A percentile compares a stretch with the other conserved stretches of the same genome.
phyloP scores from a whole-genome alignment of 176 grass and related monocot species.

The Phoenix roebelenii region DNA sequence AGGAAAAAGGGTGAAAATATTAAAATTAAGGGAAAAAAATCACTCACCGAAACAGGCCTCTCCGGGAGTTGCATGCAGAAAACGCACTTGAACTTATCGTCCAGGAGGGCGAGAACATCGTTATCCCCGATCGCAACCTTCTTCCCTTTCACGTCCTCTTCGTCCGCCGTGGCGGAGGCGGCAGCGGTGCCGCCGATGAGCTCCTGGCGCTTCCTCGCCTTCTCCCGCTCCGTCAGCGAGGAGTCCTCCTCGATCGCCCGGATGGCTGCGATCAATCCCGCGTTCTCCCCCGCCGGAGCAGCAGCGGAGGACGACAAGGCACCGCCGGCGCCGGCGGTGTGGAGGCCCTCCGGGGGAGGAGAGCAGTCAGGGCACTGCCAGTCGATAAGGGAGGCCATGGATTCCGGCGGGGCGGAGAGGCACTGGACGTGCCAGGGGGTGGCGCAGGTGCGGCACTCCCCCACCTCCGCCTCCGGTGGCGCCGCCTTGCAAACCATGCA shows the following conservation, averaged over 20 bases:
- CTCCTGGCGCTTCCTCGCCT: conserved; percentile 60
- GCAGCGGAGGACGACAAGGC: not conserved
- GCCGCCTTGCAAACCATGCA: conserved; percentile 11
- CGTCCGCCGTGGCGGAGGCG: not conserved
- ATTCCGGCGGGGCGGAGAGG: conserved; percentile 45
- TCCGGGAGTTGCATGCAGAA: conserved; percentile 20
- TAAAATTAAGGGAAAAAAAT: too few species aligned
- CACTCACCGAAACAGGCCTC: conserved; percentile 13
- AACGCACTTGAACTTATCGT: conserved; percentile 8
- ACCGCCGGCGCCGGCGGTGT: not conserved
- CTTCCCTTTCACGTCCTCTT: not conserved
- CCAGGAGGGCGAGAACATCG: conserved; percentile 10
- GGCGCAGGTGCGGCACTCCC: conserved; percentile 6
- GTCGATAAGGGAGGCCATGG: conserved; percentile 31
- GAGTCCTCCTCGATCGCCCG: conserved; percentile 55
- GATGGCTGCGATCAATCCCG: conserved; percentile 47
- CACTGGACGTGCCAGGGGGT: conserved; percentile 35
- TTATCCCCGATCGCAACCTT: not conserved
- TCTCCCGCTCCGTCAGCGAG: conserved; percentile 53
- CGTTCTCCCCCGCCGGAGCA: not conserved
- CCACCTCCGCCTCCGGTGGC: not conserved
- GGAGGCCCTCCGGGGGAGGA: not conserved
- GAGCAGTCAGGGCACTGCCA: conserved; percentile 86
- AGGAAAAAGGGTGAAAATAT: too few species aligned
- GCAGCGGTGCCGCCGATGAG: conserved; percentile 35